Evolutionary conservation across 2,329 filamentous ascomycete species (phyloP), one percentile per base, ranked within the genome.

Genomic region (Verticillium isaacii): DNA sequence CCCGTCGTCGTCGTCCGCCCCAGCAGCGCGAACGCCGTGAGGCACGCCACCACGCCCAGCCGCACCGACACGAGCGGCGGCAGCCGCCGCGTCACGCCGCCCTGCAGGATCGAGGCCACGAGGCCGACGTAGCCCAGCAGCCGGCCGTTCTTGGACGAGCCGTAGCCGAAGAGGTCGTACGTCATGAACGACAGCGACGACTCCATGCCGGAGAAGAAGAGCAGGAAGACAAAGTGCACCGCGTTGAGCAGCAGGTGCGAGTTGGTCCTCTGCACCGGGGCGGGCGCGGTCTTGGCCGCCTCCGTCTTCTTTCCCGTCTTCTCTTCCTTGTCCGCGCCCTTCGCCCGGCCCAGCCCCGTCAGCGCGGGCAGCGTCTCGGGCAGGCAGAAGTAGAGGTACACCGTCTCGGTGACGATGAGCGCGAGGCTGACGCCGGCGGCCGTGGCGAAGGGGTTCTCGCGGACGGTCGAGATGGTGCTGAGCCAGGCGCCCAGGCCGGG

Each of bases 121-220:
- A 99, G 85, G 0, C 95, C 95, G 69, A 99, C 91, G 75, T 91
- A 95, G 6, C 95, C 94, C 2, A 99, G 86, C 2, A 99, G 82
- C 12, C 88, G 86, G 17, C 95, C 95, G 66, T 96, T 96, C 59
- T 92, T 85, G 54, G 87, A 85, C 1, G 93, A 89, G 12, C 83
- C 86, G 72, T 95, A 96, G 9, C 85, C 85, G 74, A 98, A 98
- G 55, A 99, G 85, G 60, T 97, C 94, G 70, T 95, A 96, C 0
- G 94, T 98, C 87, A 99, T 93, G 74, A 99, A 99, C 0, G 95
- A 93, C 3, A 99, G 84, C 1, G 93, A 97, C 75, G 97, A 98
- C 73, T 99, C 95, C 90, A 99, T 94, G 64, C 95, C 95, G 2
- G 92, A 97, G 78, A 99, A 99, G 77, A 97, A 97, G 14, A 99